phyloP scores from a whole-genome alignment of 805 yeast genomes.

The Kodamaea nitidulidarum region DNA sequence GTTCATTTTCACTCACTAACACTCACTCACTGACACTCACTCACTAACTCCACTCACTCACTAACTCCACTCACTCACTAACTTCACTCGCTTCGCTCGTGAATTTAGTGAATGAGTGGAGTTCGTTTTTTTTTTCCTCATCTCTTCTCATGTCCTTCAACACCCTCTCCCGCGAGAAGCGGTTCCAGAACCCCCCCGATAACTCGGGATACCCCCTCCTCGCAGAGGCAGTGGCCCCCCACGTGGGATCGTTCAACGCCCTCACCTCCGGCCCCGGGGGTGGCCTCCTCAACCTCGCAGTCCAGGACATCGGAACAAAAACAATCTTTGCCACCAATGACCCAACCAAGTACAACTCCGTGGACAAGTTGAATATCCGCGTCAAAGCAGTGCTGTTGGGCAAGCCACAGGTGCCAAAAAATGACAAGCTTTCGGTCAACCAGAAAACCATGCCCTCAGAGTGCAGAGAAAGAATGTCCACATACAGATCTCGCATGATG shows the following conservation, averaged over 20 bases:
- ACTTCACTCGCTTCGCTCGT: too few relatives aligned
- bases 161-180: slow-evolving; percentile 82
- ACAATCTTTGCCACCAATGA: slow-evolving; percentile 81
- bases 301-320: slow-evolving; percentile 81
- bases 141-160: slow-evolving; percentile 38
- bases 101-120: too few relatives aligned
- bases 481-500: slow-evolving; percentile 75
- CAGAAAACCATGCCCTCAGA: slow-evolving; percentile 75
- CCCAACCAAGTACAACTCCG: slow-evolving; percentile 48
- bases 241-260: slow-evolving; percentile 94
- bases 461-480: slow-evolving; percentile 83
- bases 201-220: slow-evolving; percentile 77
- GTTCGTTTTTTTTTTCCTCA: neutral
- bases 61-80: too few relatives aligned
- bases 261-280: slow-evolving; percentile 84
- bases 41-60: too few relatives aligned
- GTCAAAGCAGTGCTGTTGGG: slow-evolving; percentile 88
- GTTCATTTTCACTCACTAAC: too few relatives aligned
- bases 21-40: too few relatives aligned
- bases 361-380: slow-evolving; percentile 80
- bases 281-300: slow-evolving; percentile 80
- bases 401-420: slow-evolving; percentile 70
- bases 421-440: slow-evolving; percentile 70
- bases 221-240: slow-evolving; percentile 89
- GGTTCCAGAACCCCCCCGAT: slow-evolving; percentile 89